phyloP scores from a whole-genome alignment of 2,329 filamentous ascomycete species.

The Xylariaceae sp. region DNA sequence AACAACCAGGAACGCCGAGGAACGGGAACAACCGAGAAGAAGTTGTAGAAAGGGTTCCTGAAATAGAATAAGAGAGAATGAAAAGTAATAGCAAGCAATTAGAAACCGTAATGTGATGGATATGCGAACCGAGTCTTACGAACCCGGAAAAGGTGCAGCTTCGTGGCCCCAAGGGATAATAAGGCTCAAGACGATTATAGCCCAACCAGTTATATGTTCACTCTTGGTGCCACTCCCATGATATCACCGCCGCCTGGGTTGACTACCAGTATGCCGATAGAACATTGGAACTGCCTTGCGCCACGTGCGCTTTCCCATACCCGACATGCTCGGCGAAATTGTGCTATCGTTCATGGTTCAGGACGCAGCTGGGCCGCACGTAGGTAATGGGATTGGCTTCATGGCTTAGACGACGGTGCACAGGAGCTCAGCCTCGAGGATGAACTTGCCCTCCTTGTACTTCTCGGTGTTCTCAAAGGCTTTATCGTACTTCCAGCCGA shows the following conservation, averaged over 20 bases:
- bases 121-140: neutral
- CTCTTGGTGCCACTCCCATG: neutral
- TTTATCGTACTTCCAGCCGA: conserved; percentile 99
- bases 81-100: neutral
- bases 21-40: no score
- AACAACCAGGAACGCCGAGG: no score
- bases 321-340: neutral
- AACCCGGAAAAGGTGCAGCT: neutral
- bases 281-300: neutral
- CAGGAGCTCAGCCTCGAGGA: conserved; percentile 85
- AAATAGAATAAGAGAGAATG: neutral
- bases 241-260: neutral
- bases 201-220: neutral
- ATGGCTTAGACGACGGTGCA: conserved; percentile 61
- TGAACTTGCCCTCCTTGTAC: conserved; percentile 99
- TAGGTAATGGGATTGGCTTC: neutral
- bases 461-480: conserved; percentile 89
- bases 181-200: neutral
- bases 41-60: no score
- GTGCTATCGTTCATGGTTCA: neutral
- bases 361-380: neutral
- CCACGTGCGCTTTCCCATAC: neutral
- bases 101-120: neutral
- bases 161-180: neutral
- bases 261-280: neutral